phyloP scores from a whole-genome alignment of 2,329 filamentous ascomycete genomes.

The Cadophora malorum region DNA sequence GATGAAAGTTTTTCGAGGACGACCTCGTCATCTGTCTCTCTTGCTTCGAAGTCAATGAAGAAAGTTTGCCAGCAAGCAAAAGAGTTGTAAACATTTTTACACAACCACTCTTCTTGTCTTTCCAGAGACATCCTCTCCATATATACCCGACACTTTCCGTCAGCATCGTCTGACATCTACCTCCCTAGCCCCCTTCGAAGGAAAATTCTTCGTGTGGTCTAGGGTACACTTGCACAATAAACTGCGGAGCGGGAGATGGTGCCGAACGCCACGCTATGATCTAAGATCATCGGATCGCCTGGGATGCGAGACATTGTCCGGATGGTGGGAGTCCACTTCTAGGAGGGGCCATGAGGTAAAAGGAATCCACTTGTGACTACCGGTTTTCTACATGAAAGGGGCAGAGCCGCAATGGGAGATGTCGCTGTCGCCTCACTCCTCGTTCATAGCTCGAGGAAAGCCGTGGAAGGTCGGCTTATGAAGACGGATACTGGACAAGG shows the following conservation, averaged over 20 bases:
- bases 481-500: background rate
- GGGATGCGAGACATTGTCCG: background rate
- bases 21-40: background rate
- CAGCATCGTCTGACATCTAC: no score
- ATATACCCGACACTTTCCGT: background rate
- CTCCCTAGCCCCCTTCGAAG: background rate
- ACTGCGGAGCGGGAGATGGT: conserved; percentile 1
- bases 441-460: background rate
- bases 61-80: background rate
- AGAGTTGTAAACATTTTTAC: background rate
- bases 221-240: background rate
- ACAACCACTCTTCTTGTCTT: background rate
- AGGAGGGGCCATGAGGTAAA: conserved; percentile 11
- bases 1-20: background rate
- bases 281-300: conserved; percentile 16
- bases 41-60: background rate
- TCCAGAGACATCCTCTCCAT: background rate
- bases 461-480: background rate
- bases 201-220: background rate
- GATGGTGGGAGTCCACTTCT: background rate
- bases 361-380: conserved; percentile 5
- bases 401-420: background rate
- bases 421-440: background rate
- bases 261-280: conserved; percentile 11
- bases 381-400: background rate